Evolutionary conservation across 106 monocot genomes (phyloP), one percentile per base, ranked within the genome.

Genomic region (Dioscorea dumetorum): DNA sequence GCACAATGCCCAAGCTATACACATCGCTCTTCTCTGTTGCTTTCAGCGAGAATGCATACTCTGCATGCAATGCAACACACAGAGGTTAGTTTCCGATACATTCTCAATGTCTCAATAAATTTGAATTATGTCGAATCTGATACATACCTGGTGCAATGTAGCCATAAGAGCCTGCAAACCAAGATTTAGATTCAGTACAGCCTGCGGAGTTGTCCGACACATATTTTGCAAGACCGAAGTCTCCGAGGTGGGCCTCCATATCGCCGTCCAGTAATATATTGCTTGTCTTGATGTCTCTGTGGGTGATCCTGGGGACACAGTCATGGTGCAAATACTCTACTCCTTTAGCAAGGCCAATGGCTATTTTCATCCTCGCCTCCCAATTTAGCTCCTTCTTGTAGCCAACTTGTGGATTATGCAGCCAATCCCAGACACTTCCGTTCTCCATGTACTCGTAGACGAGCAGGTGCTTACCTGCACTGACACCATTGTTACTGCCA

Each of bases 381-480:
- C 88, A 99, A 12, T 73, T 50, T 35, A 99, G 62, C 70, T 81
- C 78, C 67, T 65, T 72, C 77, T 84, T 83, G 48, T 32, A 60
- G 50, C 51, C 70, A 70, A 58, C 72, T 50, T 23, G 56, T 5
- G 82, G 69, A 56, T 68, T 58, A 70, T 92, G 92, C 24, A 99
- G 77, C 89, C 89, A 90, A 28, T 92, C 91, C 74, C 82, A 97
- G 11, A 97, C 23, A 76, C 95, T 97, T 6, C 95, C 95, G 17
- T 92, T 94, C 81, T 91, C 91, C 91, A 94, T 97, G 76, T 83
- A 92, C 65, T 99, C 92, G 57, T 99, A 99, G 3, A 92, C 73
- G 7, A 99, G 68, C 63, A 92, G 57, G 62, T 74, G 77, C 28
- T 60, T 60, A 0, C 69, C 73, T 1, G 19, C 5, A 16, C 52